Evolutionary conservation across 805 yeast genomes (phyloP).

Genomic region (Cyberlindnera sargentensis): DNA sequence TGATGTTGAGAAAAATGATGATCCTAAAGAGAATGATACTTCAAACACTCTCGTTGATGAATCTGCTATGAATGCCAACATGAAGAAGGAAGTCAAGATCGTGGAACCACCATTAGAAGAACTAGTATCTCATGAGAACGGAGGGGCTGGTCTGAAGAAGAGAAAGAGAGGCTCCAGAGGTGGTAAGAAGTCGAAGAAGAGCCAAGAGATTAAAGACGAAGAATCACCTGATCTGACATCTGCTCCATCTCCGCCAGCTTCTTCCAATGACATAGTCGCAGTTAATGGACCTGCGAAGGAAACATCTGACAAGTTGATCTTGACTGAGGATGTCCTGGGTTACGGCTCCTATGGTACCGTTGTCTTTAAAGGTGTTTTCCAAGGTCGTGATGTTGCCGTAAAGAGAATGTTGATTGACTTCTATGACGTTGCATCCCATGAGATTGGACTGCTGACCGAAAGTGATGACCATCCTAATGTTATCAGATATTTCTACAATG

Average conservation of each 20-base stretch:
- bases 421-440: conserved; percentile 90
- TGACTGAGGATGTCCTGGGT: conserved; percentile 76
- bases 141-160: conserved; percentile 37
- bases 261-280: too few species aligned
- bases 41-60: neutral
- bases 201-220: conserved; percentile 2
- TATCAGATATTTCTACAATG: conserved; percentile 88
- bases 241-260: too few species aligned
- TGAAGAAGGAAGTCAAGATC: conserved; percentile 22
- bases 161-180: conserved; percentile 86
- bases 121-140: conserved; percentile 10
- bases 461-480: conserved; percentile 97
- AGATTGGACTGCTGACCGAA: conserved; percentile 79
- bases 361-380: conserved; percentile 85
- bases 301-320: conserved; percentile 31
- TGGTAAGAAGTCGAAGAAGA: conserved; percentile 51
- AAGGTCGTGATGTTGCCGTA: conserved; percentile 91
- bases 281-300: neutral
- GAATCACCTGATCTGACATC: conserved; percentile 1
- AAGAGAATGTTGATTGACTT: conserved; percentile 90
- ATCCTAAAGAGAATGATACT: neutral
- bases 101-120: conserved; percentile 23
- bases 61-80: neutral
- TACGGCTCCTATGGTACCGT: conserved; percentile 97
- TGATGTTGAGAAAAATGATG: neutral